Evolutionary conservation across 495 filamentous ascomycete species (phyloP), one percentile per base, ranked within the genome.

Genomic region (Chlorociboria aeruginascens): DNA sequence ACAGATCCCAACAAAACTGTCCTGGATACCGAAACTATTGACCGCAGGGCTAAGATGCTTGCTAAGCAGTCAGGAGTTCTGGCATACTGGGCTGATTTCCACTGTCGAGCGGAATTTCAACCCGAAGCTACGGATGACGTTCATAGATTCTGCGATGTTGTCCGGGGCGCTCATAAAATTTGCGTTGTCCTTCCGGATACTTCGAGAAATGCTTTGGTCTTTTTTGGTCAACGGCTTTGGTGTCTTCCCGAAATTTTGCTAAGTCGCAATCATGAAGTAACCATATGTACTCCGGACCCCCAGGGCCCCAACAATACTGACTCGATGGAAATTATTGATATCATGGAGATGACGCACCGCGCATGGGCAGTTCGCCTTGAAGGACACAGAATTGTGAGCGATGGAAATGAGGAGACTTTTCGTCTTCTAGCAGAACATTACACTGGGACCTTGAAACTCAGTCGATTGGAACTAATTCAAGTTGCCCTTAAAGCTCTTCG

Each of bases 161-260:
- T 69, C 25, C 61, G 66, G 1, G 64, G 64, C 16, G 60, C 64
- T 12, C 43, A 61, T 20, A 46, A 46, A 1, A n/a, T 70, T 6
- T 57, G 55, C 9, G 63, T 69, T 30, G 52, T 57, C 10, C 47
- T 68, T 2, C 50, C 50, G 8, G 40, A 39, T 29, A 45, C 46
- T 33, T 30, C 9, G 13, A 6, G 11, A 14, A 34, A 48, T 1
- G 44, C 56, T 39, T 56, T 64, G 25, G 43, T 54, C 10, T 28
- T 63, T n/a, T 72, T 66, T 66, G 68, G 67, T 8, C 44, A 51
- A 9, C 59, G 69, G n/a, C 46, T 71, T 34, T 73, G 70, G 70
- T 69, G 64, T 6, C 59, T 72, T 11, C 66, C 68, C 7, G 70
- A 74, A 51, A 59, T 60, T 7, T 50, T 72, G 1, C 62, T 72